Conservation (phyloP, 768 basidiomycete genomes). For the Tulasnella sp. region DNA sequence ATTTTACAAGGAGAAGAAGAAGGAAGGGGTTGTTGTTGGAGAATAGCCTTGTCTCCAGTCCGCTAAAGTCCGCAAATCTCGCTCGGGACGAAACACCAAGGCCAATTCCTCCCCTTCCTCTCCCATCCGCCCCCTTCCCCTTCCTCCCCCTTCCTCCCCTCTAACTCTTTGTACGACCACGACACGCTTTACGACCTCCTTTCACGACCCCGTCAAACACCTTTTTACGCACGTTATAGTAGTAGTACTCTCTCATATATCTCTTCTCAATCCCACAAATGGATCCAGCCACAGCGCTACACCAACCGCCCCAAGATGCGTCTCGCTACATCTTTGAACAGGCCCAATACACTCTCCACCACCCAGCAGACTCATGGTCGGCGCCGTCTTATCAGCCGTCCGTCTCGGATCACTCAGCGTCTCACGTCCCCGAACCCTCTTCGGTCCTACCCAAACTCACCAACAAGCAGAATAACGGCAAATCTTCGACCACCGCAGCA, state of each 20-base stretch:
- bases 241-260: not conserved
- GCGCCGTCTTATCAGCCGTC: not conserved
- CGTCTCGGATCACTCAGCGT: not conserved
- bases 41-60: not conserved
- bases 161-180: conserved; percentile 5
- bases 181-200: conserved; percentile 10
- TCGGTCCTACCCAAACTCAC: not conserved
- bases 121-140: not conserved
- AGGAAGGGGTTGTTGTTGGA: not conserved
- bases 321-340: conserved; percentile 9
- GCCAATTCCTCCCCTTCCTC: not conserved
- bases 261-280: not conserved
- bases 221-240: not conserved
- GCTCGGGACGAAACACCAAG: not conserved
- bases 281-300: conserved; percentile 5
- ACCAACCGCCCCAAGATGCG: conserved; percentile 8
- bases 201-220: conserved; percentile 5
- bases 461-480: not conserved
- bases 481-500: not conserved
- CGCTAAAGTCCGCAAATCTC: conserved; percentile 10
- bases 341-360: conserved; percentile 4
- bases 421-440: not conserved
- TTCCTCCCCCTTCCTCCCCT: conserved; percentile 1
- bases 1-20: no score
- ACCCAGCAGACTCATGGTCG: not conserved